These are phyloP conservation scores for Podospora pseudopauciseta DNA, from an alignment of 495 filamentous ascomycete genomes.

Conservation along the genomic window DNA sequence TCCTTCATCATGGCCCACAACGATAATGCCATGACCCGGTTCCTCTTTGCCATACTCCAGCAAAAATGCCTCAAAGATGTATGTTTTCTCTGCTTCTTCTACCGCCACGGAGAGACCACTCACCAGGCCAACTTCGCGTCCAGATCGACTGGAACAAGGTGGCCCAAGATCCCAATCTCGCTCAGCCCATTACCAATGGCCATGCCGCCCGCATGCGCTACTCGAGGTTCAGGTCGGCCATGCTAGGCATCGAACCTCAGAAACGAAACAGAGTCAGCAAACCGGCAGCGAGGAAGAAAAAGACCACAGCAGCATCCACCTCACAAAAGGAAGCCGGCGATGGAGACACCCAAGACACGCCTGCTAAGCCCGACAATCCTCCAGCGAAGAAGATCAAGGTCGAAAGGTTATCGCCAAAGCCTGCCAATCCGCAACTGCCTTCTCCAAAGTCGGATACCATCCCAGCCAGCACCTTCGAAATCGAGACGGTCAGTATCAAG, in stretches of 20 bases:
- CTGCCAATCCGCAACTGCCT: neutral
- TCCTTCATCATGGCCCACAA: conserved; percentile 42
- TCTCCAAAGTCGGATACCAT: conserved; percentile 9
- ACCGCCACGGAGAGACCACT: neutral
- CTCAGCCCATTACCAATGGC: conserved; percentile 67
- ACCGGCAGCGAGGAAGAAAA: conserved; percentile 38
- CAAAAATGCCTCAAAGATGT: conserved; percentile 72
- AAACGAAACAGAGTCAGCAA: conserved; percentile 39
- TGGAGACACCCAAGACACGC: conserved; percentile 29
- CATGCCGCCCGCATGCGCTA: conserved; percentile 81
- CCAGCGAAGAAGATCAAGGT: neutral
- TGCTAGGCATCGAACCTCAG: conserved; percentile 41
- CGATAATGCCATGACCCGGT: conserved; percentile 53
- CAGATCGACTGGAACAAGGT: conserved; percentile 75
- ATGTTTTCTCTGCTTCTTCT: conserved; percentile 29
- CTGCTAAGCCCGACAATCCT: conserved; percentile 27
- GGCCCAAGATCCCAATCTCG: conserved; percentile 49
- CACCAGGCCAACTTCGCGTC: neutral
- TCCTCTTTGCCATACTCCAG: conserved; percentile 72
- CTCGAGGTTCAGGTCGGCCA: conserved; percentile 57
- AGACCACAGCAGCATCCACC: conserved; percentile 9
- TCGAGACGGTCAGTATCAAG: conserved; percentile 33
- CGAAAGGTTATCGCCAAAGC: neutral
- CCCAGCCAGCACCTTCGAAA: conserved; percentile 14
- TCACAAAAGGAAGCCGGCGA: conserved; percentile 13